phyloP scores from a whole-genome alignment of 192 early-diverging fungal species.

The Linnemannia exigua region DNA sequence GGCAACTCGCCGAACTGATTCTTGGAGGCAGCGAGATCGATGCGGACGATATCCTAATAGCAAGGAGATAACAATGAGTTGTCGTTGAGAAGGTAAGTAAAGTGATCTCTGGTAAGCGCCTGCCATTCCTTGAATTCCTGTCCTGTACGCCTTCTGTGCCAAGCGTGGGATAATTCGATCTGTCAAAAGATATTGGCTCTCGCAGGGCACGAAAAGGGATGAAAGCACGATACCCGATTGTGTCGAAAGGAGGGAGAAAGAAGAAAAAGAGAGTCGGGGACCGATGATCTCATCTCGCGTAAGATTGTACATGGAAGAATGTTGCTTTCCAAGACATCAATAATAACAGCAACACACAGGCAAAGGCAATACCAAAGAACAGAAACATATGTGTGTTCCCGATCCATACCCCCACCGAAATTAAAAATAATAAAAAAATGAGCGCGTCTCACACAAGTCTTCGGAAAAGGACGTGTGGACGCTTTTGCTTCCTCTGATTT shows the following conservation, averaged over 20 bases:
- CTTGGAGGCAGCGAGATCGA: conserved; percentile 92
- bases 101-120: neutral
- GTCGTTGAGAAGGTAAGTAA: neutral
- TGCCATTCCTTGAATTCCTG: neutral
- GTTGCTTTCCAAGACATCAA: neutral
- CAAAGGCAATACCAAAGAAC: neutral
- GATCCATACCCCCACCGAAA: conserved; percentile 1
- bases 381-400: neutral
- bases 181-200: neutral
- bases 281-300: conserved; percentile 47
- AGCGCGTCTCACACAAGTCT: neutral
- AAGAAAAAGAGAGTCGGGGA: neutral
- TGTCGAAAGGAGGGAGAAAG: neutral
- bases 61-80: neutral
- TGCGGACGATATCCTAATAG: conserved; percentile 94
- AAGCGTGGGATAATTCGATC: conserved; percentile 1
- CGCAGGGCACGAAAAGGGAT: too few relatives aligned
- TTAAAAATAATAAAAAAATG: neutral
- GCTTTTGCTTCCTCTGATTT: neutral
- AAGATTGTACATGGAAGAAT: conserved; percentile 3
- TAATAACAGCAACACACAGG: neutral
- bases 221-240: neutral
- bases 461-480: neutral
- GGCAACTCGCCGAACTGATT: conserved; percentile 82
- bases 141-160: too few relatives aligned